Evolutionary conservation across 257 asterid genomes (phyloP).

Genomic region (Fraxinus anomala): DNA sequence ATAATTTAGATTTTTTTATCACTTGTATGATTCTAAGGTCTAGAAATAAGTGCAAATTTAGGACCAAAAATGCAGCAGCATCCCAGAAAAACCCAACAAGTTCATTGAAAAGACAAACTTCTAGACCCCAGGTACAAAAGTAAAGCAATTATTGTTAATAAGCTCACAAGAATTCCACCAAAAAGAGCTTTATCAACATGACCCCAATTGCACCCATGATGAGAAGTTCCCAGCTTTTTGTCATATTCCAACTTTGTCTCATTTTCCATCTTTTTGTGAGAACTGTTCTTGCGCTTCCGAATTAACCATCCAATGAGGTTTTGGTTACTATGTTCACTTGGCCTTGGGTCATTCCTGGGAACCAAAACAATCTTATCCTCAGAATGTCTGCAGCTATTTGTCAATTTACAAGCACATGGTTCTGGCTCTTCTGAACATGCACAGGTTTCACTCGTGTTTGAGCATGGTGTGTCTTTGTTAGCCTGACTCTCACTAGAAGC

Average conservation of each 20-base stretch:
- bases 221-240: conserved; percentile 33
- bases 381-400: conserved; percentile 44
- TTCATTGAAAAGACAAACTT: conserved; percentile 21
- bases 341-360: conserved; percentile 31
- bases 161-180: conserved; percentile 56
- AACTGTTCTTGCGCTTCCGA: conserved; percentile 55
- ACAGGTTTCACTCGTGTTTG: conserved; percentile 45
- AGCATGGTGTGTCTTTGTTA: conserved; percentile 39
- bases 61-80: not conserved
- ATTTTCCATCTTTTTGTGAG: conserved; percentile 32
- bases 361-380: conserved; percentile 30
- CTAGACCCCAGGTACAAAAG: conserved; percentile 44
- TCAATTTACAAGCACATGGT: conserved; percentile 51
- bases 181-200: conserved; percentile 61
- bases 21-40: not conserved
- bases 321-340: conserved; percentile 35
- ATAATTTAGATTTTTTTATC: not conserved
- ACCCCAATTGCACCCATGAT: conserved; percentile 40
- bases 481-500: conserved; percentile 27
- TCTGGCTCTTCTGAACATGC: conserved; percentile 61
- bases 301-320: conserved; percentile 54
- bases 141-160: conserved; percentile 52
- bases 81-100: not conserved
- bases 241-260: conserved; percentile 31
- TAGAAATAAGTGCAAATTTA: conserved; percentile 8